Evolutionary conservation across 371 early-diverging fungal species (phyloP).

Genomic region (Mortierella sp.): DNA sequence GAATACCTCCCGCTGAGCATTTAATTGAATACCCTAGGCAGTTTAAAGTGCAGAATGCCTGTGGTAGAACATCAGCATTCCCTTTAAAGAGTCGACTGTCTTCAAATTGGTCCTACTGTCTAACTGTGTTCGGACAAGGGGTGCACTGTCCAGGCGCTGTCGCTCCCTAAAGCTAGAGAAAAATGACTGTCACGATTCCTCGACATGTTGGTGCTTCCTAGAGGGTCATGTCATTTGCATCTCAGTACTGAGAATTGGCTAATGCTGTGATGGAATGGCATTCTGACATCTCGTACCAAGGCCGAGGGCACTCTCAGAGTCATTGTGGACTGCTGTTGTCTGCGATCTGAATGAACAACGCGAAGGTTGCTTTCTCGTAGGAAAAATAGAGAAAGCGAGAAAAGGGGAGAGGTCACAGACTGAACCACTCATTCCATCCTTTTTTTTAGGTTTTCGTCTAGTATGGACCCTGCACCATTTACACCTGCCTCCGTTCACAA

Average conservation of each 20-base stretch:
- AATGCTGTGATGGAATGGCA: conserved; percentile 90
- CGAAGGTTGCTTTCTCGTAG: conserved; percentile 70
- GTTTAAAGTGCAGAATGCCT: no score
- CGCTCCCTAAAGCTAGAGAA: background rate
- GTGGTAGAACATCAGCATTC: conserved; percentile 18
- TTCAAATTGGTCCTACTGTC: no score
- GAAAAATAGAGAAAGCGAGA: conserved; percentile 22
- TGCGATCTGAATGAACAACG: conserved; percentile 79
- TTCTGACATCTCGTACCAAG: conserved; percentile 81
- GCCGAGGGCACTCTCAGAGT: conserved; percentile 69
- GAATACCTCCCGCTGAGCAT: no score
- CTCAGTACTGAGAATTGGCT: conserved; percentile 65
- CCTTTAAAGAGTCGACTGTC: background rate
- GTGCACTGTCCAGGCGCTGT: conserved; percentile 73
- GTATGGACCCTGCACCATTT: conserved; percentile 74
- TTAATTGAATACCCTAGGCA: no score
- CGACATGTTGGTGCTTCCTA: conserved; percentile 63
- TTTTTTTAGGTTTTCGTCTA: conserved; percentile 62
- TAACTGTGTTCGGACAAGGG: conserved; percentile 75
- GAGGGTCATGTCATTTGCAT: conserved; percentile 73
- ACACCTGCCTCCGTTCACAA: conserved; percentile 72
- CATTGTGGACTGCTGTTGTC: conserved; percentile 79
- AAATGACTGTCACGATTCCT: background rate
- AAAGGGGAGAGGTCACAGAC: background rate
- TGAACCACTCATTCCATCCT: background rate